Evolutionary conservation across 371 early-diverging fungal genomes (phyloP).

Genomic region (Chytridiales sp.): DNA sequence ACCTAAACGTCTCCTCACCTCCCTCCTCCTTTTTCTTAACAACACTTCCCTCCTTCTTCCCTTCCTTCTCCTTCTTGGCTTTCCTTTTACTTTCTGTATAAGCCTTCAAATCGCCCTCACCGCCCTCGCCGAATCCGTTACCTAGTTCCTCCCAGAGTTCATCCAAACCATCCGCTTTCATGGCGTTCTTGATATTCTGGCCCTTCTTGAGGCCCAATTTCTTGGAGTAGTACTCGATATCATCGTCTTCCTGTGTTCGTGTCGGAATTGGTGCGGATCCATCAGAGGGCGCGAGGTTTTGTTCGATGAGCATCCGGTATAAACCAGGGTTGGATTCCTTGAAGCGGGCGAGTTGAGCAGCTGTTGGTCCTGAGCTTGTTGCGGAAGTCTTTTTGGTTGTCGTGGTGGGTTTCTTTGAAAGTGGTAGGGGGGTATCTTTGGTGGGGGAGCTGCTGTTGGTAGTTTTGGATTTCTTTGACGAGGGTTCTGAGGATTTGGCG

Average conservation of each 20-base stretch:
- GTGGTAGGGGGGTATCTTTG: too few species aligned
- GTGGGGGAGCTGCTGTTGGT: too few species aligned
- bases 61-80: not conserved
- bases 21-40: not conserved
- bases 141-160: slow-evolving; percentile 15
- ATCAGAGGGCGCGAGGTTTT: slow-evolving; percentile 51
- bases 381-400: too few species aligned
- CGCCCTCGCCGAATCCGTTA: too few species aligned
- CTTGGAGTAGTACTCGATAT: slow-evolving; percentile 73
- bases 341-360: too few species aligned
- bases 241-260: slow-evolving; percentile 62
- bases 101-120: not conserved
- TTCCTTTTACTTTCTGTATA: not conserved
- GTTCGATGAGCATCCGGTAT: slow-evolving; percentile 63
- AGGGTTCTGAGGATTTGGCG: too few species aligned
- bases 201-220: slow-evolving; percentile 69
- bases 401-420: too few species aligned
- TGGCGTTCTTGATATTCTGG: slow-evolving; percentile 25
- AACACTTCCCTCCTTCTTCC: slow-evolving; percentile 6
- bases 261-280: slow-evolving; percentile 18
- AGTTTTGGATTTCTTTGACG: too few species aligned
- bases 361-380: too few species aligned
- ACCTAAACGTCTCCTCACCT: slow-evolving; percentile 1
- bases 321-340: slow-evolving; percentile 68
- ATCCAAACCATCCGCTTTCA: slow-evolving; percentile 42